Conservation (phyloP, 164 flowering plant genomes). For the Chimonanthus praecox region DNA sequence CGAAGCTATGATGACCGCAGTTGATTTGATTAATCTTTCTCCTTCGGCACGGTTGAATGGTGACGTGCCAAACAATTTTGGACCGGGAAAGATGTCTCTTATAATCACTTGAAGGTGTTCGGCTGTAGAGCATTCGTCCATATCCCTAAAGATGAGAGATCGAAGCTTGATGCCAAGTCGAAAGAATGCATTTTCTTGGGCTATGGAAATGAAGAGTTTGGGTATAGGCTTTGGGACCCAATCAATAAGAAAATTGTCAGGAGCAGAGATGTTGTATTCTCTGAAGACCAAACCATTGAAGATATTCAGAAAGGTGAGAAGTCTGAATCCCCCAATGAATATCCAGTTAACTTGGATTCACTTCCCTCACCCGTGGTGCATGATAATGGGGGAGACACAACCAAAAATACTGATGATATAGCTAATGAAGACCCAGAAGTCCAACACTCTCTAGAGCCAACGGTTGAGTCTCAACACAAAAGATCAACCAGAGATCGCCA, state of each 20-base stretch:
- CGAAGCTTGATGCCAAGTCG: neutral
- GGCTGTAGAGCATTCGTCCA: neutral
- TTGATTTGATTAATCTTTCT: neutral
- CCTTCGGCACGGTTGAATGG: neutral
- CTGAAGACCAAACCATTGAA: neutral
- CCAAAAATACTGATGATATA: neutral
- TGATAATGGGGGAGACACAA: neutral
- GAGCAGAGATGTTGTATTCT: neutral
- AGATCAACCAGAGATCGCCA: neutral
- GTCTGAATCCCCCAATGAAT: neutral
- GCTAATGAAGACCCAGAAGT: neutral
- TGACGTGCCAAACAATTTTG: neutral
- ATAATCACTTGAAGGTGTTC: neutral
- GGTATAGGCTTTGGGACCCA: neutral
- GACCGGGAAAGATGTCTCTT: neutral
- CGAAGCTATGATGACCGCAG: neutral
- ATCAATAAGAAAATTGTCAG: neutral
- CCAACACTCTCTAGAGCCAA: neutral
- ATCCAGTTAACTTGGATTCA: neutral
- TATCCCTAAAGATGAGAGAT: neutral
- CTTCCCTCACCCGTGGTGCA: neutral
- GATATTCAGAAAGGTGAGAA: neutral
- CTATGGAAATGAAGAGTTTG: neutral
- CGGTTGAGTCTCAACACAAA: neutral
- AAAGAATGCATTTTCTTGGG: neutral